These are phyloP conservation scores for Pseudogymnoascus sp. DNA, from an alignment of 2,329 filamentous ascomycete species.

Conservation along the genomic window DNA sequence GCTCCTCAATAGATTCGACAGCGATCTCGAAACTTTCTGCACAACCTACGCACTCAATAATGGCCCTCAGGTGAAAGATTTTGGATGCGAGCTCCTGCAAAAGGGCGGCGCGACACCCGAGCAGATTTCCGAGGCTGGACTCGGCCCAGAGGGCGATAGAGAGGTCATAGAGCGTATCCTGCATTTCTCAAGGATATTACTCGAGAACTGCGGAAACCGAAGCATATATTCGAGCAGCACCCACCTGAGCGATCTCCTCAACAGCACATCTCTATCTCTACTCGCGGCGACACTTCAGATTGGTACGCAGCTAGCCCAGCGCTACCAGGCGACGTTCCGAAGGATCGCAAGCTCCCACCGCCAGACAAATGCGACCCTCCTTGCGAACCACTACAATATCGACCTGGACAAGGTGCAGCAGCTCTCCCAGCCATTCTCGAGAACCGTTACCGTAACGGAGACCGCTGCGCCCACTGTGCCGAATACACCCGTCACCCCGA, in stretches of 20 bases:
- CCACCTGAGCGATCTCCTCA: constrained; percentile 80
- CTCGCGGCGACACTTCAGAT: constrained; percentile 73
- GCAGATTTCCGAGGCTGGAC: constrained; percentile 53
- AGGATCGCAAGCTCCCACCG: constrained; percentile 57
- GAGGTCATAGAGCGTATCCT: constrained; percentile 73
- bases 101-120: constrained; percentile 43
- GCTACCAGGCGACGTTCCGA: constrained; percentile 85
- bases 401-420: constrained; percentile 75
- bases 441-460: constrained; percentile 50
- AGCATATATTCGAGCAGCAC: constrained; percentile 93
- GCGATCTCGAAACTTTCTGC: constrained; percentile 74
- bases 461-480: constrained; percentile 41
- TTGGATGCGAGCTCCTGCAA: constrained; percentile 58
- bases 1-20: constrained; percentile 87
- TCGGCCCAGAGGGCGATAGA: constrained; percentile 68
- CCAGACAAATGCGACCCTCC: constrained; percentile 62
- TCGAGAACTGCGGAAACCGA: constrained; percentile 93
- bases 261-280: constrained; percentile 75
- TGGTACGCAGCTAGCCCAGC: constrained; percentile 77
- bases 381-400: constrained; percentile 79
- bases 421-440: constrained; percentile 74
- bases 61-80: constrained; percentile 73
- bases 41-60: constrained; percentile 70
- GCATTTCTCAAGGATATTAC: constrained; percentile 75
- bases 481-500: constrained; percentile 47